Evolutionary conservation across 2,329 filamentous ascomycete genomes (phyloP).

Genomic region (Diaporthe sp.): DNA sequence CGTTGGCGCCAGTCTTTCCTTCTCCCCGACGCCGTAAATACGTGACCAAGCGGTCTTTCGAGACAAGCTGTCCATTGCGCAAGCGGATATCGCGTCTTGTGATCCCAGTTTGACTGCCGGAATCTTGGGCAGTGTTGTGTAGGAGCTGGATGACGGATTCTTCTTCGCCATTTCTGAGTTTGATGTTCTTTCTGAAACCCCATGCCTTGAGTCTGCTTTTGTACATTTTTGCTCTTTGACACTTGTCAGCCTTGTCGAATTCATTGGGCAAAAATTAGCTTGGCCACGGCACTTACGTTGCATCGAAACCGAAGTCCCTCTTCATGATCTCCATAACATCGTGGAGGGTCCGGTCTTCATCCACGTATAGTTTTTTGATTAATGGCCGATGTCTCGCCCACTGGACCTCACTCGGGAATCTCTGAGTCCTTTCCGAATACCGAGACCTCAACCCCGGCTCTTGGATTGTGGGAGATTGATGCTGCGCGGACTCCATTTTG

Average conservation of each 20-base stretch:
- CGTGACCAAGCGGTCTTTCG: conserved; percentile 17
- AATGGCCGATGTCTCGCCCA: conserved; percentile 27
- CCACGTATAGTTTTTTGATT: conserved; percentile 31
- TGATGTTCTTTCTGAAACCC: conserved; percentile 35
- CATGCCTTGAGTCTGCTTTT: conserved; percentile 22
- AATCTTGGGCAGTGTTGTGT: background rate
- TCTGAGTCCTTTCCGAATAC: background rate
- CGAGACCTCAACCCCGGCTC: too few relatives aligned
- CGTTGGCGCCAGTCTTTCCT: background rate
- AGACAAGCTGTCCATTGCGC: conserved; percentile 33
- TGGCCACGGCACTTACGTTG: background rate
- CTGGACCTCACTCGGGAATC: background rate
- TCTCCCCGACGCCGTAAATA: conserved; percentile 16
- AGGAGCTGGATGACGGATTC: background rate
- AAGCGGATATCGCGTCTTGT: background rate
- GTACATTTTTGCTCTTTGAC: conserved; percentile 35
- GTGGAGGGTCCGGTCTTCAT: conserved; percentile 34
- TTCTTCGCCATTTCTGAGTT: conserved; percentile 4
- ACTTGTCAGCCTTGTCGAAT: background rate
- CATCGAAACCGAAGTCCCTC: conserved; percentile 22
- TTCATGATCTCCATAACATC: conserved; percentile 33
- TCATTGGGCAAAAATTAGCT: too few relatives aligned
- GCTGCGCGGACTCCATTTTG: background rate
- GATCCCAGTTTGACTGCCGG: background rate
- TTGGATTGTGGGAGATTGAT: background rate